Conservation (phyloP, 1,284 basidiomycete species). For the Apiotrichum mycotoxinovorans region DNA sequence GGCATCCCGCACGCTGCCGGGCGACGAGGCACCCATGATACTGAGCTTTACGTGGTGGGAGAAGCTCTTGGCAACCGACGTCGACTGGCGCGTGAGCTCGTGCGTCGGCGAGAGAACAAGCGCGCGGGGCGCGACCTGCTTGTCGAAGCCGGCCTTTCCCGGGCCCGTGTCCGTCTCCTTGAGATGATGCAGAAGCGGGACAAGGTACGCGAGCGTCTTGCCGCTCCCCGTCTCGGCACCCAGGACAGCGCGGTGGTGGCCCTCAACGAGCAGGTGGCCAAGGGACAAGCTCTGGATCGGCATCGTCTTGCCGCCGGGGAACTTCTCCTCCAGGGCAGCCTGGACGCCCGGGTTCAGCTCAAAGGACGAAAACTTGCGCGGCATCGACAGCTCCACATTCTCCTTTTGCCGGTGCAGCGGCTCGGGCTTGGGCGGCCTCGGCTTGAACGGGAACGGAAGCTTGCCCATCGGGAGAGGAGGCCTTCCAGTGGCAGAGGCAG, state of each 20-base stretch:
- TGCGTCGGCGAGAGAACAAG: slow-evolving; percentile 81
- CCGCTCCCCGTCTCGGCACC: slow-evolving; percentile 85
- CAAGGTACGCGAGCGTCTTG: slow-evolving; percentile 82
- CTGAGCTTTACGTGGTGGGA: slow-evolving; percentile 71
- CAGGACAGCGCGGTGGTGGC: slow-evolving; percentile 57
- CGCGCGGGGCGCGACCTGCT: slow-evolving; percentile 58
- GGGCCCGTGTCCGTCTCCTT: slow-evolving; percentile 54
- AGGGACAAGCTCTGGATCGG: slow-evolving; percentile 70
- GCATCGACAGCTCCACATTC: slow-evolving; percentile 15
- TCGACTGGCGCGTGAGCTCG: slow-evolving; percentile 75
- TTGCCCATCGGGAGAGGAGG: background rate
- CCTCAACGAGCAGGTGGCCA: slow-evolving; percentile 56
- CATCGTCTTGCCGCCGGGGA: slow-evolving; percentile 56
- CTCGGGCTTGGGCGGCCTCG: background rate
- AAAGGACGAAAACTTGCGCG: slow-evolving; percentile 27
- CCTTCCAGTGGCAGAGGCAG: background rate
- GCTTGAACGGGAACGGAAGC: background rate
- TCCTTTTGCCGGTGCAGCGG: slow-evolving; percentile 6
- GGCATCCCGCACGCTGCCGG: slow-evolving; percentile 36
- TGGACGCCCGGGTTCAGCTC: slow-evolving; percentile 60
- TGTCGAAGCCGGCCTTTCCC: background rate
- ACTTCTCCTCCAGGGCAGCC: slow-evolving; percentile 56
- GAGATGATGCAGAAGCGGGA: slow-evolving; percentile 72
- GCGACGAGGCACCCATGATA: slow-evolving; percentile 60
- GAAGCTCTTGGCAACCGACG: slow-evolving; percentile 67